Percentiles rank a stretch among this genome's conserved stretches.
These are phyloP conservation scores for Flaveria floridana DNA, from an alignment of 140 eudicot genomes.

Conservation along the genomic window DNA sequence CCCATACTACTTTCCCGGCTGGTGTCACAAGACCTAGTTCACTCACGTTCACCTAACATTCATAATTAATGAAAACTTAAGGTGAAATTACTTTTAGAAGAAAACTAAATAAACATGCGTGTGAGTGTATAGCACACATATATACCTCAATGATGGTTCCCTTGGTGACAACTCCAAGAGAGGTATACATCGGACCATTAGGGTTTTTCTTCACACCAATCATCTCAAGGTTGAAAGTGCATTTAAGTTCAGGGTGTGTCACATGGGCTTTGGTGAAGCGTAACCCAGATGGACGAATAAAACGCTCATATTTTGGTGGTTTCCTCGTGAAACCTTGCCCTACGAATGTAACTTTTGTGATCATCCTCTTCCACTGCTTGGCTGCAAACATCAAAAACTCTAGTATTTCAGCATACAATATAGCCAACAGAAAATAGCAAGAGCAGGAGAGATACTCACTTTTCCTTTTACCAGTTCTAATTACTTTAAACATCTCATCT, in stretches of 20 bases:
- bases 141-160: slow-evolving; percentile 92
- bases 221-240: slow-evolving; percentile 93
- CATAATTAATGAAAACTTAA: not conserved
- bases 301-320: too few relatives aligned
- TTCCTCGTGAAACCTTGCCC: too few relatives aligned
- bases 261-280: slow-evolving; percentile 77
- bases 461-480: too few relatives aligned
- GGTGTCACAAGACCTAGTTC: slow-evolving; percentile 99
- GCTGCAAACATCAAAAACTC: too few relatives aligned
- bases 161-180: slow-evolving; percentile 86
- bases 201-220: slow-evolving; percentile 94
- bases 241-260: slow-evolving; percentile 94
- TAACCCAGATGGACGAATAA: too few relatives aligned
- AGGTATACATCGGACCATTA: slow-evolving; percentile 90
- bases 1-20: slow-evolving; percentile 99
- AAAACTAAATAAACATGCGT: not conserved
- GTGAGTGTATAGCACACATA: too few relatives aligned
- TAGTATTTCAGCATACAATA: too few relatives aligned
- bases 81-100: not conserved
- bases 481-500: too few relatives aligned
- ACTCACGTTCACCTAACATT: slow-evolving; percentile 76
- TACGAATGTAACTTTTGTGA: too few relatives aligned
- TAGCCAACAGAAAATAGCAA: too few relatives aligned
- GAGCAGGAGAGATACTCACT: too few relatives aligned
- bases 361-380: too few relatives aligned